These are phyloP conservation scores for Camellia lanceoleosa DNA, from an alignment of 148 eudicot species.

Conservation along the genomic window DNA sequence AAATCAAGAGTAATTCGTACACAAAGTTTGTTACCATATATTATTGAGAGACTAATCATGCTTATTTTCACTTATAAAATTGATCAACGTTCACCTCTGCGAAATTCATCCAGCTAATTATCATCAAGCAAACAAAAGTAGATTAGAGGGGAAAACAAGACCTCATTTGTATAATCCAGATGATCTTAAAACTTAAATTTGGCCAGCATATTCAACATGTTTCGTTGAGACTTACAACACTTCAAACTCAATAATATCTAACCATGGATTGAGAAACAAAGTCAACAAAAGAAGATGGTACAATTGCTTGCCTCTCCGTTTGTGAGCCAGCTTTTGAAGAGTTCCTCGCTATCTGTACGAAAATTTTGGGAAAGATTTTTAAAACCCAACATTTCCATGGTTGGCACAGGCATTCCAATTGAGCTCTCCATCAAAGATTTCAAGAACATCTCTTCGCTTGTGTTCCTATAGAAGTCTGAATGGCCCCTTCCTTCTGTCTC, in stretches of 20 bases:
- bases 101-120: not conserved
- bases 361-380: constrained; percentile 37
- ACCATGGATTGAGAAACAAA: constrained; percentile 1
- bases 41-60: not conserved
- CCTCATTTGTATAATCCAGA: not conserved
- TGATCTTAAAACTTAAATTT: not conserved
- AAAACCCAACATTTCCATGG: constrained; percentile 55
- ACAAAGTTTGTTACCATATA: not conserved
- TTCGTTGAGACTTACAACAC: not conserved
- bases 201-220: not conserved
- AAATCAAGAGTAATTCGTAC: not conserved
- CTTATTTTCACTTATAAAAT: not conserved
- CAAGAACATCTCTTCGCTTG: constrained; percentile 47
- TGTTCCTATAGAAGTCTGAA: constrained; percentile 41
- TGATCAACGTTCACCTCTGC: not conserved
- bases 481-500: constrained; percentile 42
- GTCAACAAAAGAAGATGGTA: not conserved
- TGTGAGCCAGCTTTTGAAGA: constrained; percentile 55
- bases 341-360: constrained; percentile 50
- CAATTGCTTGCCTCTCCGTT: constrained; percentile 47
- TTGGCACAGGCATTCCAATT: constrained; percentile 37
- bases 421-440: constrained; percentile 50
- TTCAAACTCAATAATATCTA: not conserved
- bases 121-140: not conserved
- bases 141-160: not conserved